Evolutionary conservation across 192 early-diverging fungal species (phyloP).

Genomic region (Umbelopsis isabellina): DNA sequence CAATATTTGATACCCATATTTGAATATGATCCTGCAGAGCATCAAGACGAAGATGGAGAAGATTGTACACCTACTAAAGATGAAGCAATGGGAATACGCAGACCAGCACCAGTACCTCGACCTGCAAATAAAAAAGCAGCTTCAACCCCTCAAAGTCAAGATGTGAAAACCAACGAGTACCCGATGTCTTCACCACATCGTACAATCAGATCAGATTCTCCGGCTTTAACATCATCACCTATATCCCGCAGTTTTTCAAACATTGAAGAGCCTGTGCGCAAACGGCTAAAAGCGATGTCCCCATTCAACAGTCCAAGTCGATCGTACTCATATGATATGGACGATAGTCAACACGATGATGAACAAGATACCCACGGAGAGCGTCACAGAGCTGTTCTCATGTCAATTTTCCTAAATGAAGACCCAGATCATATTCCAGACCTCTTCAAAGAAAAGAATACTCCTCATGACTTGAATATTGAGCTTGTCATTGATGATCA

Average conservation of each 20-base stretch:
- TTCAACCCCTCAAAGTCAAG: conserved; percentile 7
- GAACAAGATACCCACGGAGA: conserved; percentile 48
- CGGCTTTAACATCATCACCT: conserved; percentile 14
- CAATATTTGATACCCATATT: conserved; percentile 73
- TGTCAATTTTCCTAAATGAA: conserved; percentile 84
- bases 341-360: conserved; percentile 12
- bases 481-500: conserved; percentile 92
- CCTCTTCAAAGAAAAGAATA: conserved; percentile 35
- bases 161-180: conserved; percentile 24
- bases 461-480: conserved; percentile 65
- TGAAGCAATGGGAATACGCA: conserved; percentile 37
- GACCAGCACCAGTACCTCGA: conserved; percentile 22
- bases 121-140: conserved; percentile 21
- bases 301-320: background rate
- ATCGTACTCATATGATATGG: conserved; percentile 5
- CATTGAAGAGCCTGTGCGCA: conserved; percentile 12
- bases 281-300: conserved; percentile 8
- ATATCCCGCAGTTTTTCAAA: conserved; percentile 13
- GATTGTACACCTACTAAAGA: conserved; percentile 51
- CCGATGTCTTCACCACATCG: conserved; percentile 37
- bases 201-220: conserved; percentile 28
- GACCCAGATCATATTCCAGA: conserved; percentile 64
- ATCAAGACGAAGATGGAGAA: conserved; percentile 36
- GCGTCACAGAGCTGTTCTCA: conserved; percentile 73
- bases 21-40: conserved; percentile 70